Evolutionary conservation across 192 early-diverging fungal species (phyloP), one percentile per base, ranked within the genome.

Genomic region (Linnemannia elongata): DNA sequence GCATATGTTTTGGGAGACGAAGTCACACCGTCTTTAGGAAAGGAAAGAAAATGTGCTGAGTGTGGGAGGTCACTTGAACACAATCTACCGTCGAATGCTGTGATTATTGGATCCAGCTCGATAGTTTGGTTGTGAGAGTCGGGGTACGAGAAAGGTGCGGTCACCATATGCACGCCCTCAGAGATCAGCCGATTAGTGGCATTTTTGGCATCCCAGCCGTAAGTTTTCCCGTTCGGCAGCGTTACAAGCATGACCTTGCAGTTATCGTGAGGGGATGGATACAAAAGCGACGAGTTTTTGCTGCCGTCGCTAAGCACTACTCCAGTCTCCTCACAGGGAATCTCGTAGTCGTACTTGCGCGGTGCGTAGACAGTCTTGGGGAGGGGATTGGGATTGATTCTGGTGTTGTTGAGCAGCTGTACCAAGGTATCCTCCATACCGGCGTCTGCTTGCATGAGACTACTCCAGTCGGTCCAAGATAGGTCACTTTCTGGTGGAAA

Each of bases 11-110:
- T 44, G 8, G 76, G 76, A 7, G 69, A 27, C 7, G 42, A n/a
- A 3, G n/a, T 45, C 4, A 77, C 15, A 0, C 76, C 76, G 27
- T 77, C 76, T 39, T 77, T 68, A 44, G 76, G 76, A 33, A 77
- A 68, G 13, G 2, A 15, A 27, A 1, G 3, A 15, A 49, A 49
- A 17, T 12, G 17, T 49, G 47, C 12, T 49, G 0, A 10, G 0
- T 3, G 3, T 49, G 0, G 47, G 3, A 1, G 3, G 47, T 17
- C 0, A 1, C 0, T 3, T 3, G 13, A 49, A 49, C 47, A 49
- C 3, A 1, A 49, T 17, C 15, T 49, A 15, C 47, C 17, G 15
- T 49, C 17, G 47, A 17, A 17, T 49, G 47, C 47, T 9, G 1
- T 9, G 47, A 49, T 12, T 49, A 49, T 3, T 7, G 47, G 47